phyloP scores from a whole-genome alignment of 1,284 basidiomycete species.

The Hypsizygus ulmarius region DNA sequence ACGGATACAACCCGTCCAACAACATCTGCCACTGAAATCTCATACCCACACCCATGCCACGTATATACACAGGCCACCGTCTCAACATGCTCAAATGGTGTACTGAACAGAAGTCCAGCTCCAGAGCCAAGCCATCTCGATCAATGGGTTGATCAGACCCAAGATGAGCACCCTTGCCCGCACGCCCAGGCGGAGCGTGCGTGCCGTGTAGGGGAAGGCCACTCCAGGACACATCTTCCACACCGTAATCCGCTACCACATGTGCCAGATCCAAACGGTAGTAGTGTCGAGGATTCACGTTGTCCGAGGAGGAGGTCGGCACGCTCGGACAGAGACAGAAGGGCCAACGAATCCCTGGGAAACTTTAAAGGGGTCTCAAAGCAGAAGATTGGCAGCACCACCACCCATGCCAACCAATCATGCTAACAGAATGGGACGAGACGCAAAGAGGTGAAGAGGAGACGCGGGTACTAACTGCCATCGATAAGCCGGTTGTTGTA shows the following conservation, averaged over 20 bases:
- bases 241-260: too few relatives aligned
- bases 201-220: background rate
- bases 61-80: constrained; percentile 1
- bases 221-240: too few relatives aligned
- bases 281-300: background rate
- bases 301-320: constrained; percentile 16
- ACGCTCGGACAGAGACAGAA: constrained; percentile 36
- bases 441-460: constrained; percentile 33
- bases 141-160: constrained; percentile 42
- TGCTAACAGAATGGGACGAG: constrained; percentile 28
- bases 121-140: constrained; percentile 17
- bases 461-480: constrained; percentile 93
- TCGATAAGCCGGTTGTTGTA: constrained; percentile 99
- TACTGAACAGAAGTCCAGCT: background rate
- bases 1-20: constrained; percentile 21
- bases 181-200: constrained; percentile 5
- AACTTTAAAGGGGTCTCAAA: constrained; percentile 26
- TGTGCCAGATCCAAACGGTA: background rate
- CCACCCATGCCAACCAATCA: constrained; percentile 20
- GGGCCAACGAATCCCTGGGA: constrained; percentile 33
- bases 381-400: constrained; percentile 9
- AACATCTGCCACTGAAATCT: constrained; percentile 16
- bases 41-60: constrained; percentile 1
- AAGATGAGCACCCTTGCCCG: constrained; percentile 17
- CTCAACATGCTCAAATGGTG: background rate